Evolutionary conservation across 2,329 filamentous ascomycete species (phyloP).

Genomic region (Colletotrichum sansevieriae): DNA sequence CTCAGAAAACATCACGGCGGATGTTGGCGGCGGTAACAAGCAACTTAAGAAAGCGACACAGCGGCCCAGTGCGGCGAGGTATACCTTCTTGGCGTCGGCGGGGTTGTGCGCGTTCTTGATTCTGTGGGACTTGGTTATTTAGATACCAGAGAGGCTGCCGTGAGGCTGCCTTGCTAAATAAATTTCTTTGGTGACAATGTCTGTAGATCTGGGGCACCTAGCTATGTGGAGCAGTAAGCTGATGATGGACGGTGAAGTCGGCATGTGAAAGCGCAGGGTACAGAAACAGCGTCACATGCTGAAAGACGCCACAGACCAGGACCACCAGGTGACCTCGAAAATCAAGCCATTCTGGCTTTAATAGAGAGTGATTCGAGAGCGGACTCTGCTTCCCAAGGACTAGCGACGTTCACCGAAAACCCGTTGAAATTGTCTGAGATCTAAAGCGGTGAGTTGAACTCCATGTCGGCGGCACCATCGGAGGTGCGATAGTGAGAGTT

Average conservation of each 20-base stretch:
- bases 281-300: slow-evolving; percentile 33
- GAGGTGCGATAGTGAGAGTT: slow-evolving; percentile 1
- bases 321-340: slow-evolving; percentile 30
- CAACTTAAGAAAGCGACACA: slow-evolving; percentile 87
- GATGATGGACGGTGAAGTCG: background rate
- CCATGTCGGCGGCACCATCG: slow-evolving; percentile 1
- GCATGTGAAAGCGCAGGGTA: slow-evolving; percentile 29
- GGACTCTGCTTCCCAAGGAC: background rate
- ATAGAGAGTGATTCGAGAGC: background rate
- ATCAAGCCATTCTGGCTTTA: slow-evolving; percentile 6
- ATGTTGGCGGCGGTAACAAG: slow-evolving; percentile 90
- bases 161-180: background rate
- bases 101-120: slow-evolving; percentile 81
- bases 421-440: background rate
- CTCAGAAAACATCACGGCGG: slow-evolving; percentile 84
- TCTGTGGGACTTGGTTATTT: slow-evolving; percentile 80
- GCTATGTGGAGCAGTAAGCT: background rate
- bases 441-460: background rate
- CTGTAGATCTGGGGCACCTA: background rate
- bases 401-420: background rate
- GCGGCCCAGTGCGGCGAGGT: slow-evolving; percentile 78
- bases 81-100: slow-evolving; percentile 84
- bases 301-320: background rate
- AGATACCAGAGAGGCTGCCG: slow-evolving; percentile 6
- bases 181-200: background rate